A percentile compares a stretch with the other conserved stretches of the same genome.
phyloP scores from a whole-genome alignment of 2,329 filamentous ascomycete species.

The Penicillium glabrum region DNA sequence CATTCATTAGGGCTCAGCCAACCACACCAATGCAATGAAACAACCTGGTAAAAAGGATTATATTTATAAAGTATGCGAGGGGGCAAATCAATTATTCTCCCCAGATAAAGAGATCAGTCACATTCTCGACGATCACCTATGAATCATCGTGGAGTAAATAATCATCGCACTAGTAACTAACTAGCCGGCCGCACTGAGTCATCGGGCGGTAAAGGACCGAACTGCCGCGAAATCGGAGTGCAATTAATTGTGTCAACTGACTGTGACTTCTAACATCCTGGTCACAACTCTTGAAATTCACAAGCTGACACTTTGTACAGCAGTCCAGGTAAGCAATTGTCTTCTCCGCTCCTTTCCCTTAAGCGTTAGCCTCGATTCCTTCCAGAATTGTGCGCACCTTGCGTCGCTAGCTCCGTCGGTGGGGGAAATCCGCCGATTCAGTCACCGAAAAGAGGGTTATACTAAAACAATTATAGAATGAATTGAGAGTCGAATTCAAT shows the following conservation, averaged over 20 bases:
- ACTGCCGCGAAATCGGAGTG: constrained; percentile 24
- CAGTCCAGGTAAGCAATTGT: constrained; percentile 14
- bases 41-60: not conserved
- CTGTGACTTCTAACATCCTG: constrained; percentile 10
- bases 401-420: constrained; percentile 18
- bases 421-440: constrained; percentile 13
- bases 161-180: not conserved
- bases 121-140: not conserved
- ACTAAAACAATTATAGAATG: constrained; percentile 23
- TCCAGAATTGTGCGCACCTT: constrained; percentile 11
- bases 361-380: not conserved
- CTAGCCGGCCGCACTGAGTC: constrained; percentile 13
- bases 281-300: constrained; percentile 8
- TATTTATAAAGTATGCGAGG: not conserved
- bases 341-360: not conserved
- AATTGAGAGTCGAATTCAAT: constrained; percentile 23
- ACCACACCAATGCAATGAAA: not conserved
- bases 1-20: not conserved
- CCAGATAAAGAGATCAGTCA: not conserved
- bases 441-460: constrained; percentile 5
- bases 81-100: not conserved
- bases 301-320: constrained; percentile 10
- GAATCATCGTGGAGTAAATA: constrained; percentile 5
- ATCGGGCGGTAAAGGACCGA: constrained; percentile 19
- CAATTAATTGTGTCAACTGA: constrained; percentile 20